Base-by-base conservation (phyloP, 2,329 filamentous ascomycete species). In the Apiospora malaysiana region DNA sequence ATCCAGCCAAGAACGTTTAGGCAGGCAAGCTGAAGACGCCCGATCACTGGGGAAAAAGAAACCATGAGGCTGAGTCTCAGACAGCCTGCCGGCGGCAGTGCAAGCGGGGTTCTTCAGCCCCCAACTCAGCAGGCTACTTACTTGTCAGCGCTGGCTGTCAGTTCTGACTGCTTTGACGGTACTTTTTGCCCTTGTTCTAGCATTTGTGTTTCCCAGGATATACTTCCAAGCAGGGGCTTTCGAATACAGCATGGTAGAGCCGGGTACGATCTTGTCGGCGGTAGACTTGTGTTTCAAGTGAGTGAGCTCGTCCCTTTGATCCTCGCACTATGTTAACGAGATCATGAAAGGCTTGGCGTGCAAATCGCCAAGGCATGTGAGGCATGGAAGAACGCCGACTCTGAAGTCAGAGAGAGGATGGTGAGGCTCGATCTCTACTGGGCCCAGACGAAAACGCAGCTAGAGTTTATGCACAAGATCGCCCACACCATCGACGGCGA, bases 261-360 rank as follows among this genome's bases (percentile, higher is more conserved):
- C 32, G 10, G 23, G 66, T n/a, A 66, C 69, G 4, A 51, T 70
- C 5, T 9, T 70, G 16, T 49, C 18, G 1, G 65, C 51, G 9
- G 47, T 51, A 18, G 69, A 70, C 16, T 32, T 70, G 0, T 70
- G 65, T 68, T 7, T 70, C n/a, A 70, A 70, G 69, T 70, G 43
- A 23, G 68, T 47, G 40, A 14, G 4, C 42, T 37, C 2, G 8
- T 21, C 0, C 14, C 2, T 59, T 37, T 16, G 16, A 4, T 9
- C 9, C 25, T 32, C 37, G 0, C 14, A 9, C 32, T 4, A 12
- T 32, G 51, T 16, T 59, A 37, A 32, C 10, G 10, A 43, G 18
- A 21, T 2, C 21, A 21, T 66, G 45, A 12, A 8, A 70, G 69
- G 21, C 67, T 67, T 59, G 69, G 69, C 12, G 16, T 43, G 9